Evolutionary conservation across 495 filamentous ascomycete genomes (phyloP).

Genomic region (Margaritispora aquatica): DNA sequence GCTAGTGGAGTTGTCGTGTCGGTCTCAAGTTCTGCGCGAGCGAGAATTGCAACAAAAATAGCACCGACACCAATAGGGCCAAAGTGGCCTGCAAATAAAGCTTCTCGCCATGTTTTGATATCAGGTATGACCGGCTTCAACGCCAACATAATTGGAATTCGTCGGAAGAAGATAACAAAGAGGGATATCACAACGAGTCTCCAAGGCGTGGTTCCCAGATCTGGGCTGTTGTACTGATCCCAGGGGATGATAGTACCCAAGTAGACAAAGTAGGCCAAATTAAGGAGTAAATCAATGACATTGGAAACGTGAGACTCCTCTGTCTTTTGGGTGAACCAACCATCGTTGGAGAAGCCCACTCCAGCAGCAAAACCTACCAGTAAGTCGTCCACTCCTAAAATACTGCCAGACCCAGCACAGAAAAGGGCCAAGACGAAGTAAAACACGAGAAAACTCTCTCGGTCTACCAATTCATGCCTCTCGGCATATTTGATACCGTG

Average conservation of each 20-base stretch:
- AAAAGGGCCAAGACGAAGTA: constrained; percentile 97
- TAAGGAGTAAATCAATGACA: constrained; percentile 96
- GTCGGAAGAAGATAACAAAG: constrained; percentile 90
- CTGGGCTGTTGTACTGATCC: constrained; percentile 70
- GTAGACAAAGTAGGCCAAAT: constrained; percentile 97
- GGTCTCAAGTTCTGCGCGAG: constrained; percentile 79
- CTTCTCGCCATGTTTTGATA: constrained; percentile 97
- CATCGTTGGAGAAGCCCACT: constrained; percentile 97
- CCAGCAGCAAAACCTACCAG: constrained; percentile 92
- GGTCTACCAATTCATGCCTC: constrained; percentile 77
- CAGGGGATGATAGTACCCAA: constrained; percentile 97
- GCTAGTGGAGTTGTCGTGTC: constrained; percentile 63
- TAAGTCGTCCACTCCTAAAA: constrained; percentile 92
- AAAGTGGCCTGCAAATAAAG: constrained; percentile 96
- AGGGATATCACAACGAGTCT: constrained; percentile 81
- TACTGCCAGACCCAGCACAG: constrained; percentile 89
- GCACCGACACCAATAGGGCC: constrained; percentile 97
- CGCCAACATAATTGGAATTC: constrained; percentile 91
- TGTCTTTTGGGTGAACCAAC: constrained; percentile 98
- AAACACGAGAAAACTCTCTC: constrained; percentile 97
- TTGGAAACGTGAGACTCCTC: constrained; percentile 98
- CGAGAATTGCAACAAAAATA: constrained; percentile 90
- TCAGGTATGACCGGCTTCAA: constrained; percentile 94
- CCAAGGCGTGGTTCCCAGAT: constrained; percentile 76
- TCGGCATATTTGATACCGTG: constrained; percentile 91